Conservation (phyloP, 2,329 filamentous ascomycete genomes). For the Sclerotinia borealis region DNA sequence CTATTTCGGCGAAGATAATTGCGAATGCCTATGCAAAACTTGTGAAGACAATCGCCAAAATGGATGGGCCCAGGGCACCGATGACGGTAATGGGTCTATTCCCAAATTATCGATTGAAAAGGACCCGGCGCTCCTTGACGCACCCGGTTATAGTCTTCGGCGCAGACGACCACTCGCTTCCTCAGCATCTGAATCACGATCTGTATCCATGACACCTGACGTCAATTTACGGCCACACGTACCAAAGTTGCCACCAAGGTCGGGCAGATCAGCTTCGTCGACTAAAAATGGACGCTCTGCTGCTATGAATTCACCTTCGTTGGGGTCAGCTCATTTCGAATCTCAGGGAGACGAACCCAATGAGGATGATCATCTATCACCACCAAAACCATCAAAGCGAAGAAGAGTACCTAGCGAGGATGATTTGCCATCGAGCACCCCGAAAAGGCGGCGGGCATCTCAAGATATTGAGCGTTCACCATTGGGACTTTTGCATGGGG, state of each 20-base stretch:
- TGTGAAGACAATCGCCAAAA: conserved; percentile 73
- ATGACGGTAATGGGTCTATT: conserved; percentile 31
- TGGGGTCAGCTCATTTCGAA: conserved; percentile 13
- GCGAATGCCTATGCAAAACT: conserved; percentile 85
- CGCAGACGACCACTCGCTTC: conserved; percentile 43
- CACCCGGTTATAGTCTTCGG: conserved; percentile 48
- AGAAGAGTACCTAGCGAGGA: background rate
- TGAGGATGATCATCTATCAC: background rate
- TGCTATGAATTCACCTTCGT: conserved; percentile 20
- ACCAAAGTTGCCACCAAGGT: conserved; percentile 25
- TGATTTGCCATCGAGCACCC: background rate
- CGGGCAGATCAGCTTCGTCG: conserved; percentile 17
- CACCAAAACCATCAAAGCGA: background rate
- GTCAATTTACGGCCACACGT: conserved; percentile 35
- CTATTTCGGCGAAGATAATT: conserved; percentile 93
- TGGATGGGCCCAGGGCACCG: conserved; percentile 64
- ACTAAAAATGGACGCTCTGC: conserved; percentile 24
- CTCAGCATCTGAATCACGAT: conserved; percentile 44
- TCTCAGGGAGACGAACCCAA: background rate
- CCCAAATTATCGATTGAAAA: conserved; percentile 31
- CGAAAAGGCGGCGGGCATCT: background rate
- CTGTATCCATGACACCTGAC: conserved; percentile 51
- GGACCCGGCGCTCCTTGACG: conserved; percentile 17
- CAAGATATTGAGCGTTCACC: background rate
- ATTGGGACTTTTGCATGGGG: background rate